Conservation (phyloP, 441 rosid genomes). For the Geranium incanum region DNA sequence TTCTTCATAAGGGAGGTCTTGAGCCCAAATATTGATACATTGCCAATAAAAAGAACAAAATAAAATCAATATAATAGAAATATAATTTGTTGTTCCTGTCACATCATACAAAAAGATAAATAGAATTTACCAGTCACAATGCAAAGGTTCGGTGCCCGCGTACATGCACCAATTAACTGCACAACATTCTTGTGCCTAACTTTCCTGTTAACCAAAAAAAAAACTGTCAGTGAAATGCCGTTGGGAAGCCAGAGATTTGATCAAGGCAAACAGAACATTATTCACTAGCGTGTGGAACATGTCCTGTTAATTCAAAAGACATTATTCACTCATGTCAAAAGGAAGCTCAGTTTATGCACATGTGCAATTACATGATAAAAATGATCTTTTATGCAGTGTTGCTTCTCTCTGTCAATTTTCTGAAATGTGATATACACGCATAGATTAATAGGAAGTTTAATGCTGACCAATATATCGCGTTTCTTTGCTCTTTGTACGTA, state of each 20-base stretch:
- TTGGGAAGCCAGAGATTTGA: not conserved
- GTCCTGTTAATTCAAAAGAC: too few relatives aligned
- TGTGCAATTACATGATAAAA: not conserved
- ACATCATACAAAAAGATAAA: constrained; percentile 13
- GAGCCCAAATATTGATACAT: too few relatives aligned
- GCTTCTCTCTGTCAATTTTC: not conserved
- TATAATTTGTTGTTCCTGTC: not conserved
- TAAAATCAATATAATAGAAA: not conserved
- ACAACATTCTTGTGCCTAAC: constrained; percentile 92
- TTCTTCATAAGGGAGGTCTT: too few relatives aligned
- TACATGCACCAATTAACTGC: constrained; percentile 92
- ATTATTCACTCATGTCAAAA: not conserved
- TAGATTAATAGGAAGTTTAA: not conserved
- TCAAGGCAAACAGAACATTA: constrained; percentile 2
- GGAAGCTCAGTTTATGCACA: not conserved
- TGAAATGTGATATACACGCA: not conserved
- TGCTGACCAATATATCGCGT: not conserved
- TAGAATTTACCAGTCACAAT: constrained; percentile 73
- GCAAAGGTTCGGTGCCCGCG: constrained; percentile 74
- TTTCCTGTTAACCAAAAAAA: constrained; percentile 50
- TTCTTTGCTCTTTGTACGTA: not conserved
- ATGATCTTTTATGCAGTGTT: not conserved
- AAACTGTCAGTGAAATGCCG: constrained; percentile 2
- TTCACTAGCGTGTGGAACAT: not conserved
- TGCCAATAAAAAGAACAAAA: too few relatives aligned